Evolutionary conservation across 2,329 filamentous ascomycete species (phyloP), one percentile per base, ranked within the genome.

Genomic region (Trichoderma koningii): DNA sequence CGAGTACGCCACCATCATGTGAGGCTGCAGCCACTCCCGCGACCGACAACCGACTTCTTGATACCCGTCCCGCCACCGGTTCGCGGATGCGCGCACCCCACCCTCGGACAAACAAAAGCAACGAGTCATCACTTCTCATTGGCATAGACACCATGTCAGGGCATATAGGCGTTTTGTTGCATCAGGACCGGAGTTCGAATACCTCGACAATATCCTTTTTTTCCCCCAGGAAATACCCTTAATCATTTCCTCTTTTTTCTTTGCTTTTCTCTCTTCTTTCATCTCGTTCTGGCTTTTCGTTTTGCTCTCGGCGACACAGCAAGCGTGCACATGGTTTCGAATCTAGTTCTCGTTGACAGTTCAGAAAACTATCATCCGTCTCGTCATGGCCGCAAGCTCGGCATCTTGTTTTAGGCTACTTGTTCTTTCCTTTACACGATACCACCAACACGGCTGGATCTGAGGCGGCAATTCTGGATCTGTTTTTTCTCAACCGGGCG

Each of bases 1-100:
- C 74, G 91, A 94, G 77, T 96, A 93, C 76, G 85, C 91, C 71
- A 89, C 91, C 68, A 93, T 89, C 70, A 96, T 96, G 83, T 97
- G 90, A 91, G 83, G 85, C 86, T 23, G 79, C 83, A 86, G 73
- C 34, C 34, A 38, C 34, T 73, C 79, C 80, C 71, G 78, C 78
- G 74, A 79, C 79, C 77, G 74, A 79, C 79, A 71, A 38, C 82
- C 81, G 69, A 81, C 79, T 72, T 78, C 78, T 71, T 78, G 76
- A 78, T 75, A 72, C 70, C 34, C 71, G 72, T 71, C 53, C 71
- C 70, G 68, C 65, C 67, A 42, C 65, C 59, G 38, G 28, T 28
- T 30, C 23, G 52, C 52, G 64, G 55, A 57, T 63, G 45, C 59
- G 51, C 34, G 60, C 21, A 52, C 21, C 48, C 59, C 59, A 30